Base-by-base conservation (phyloP, 2,329 filamentous ascomycete genomes). In the Aspergillus niger region DNA sequence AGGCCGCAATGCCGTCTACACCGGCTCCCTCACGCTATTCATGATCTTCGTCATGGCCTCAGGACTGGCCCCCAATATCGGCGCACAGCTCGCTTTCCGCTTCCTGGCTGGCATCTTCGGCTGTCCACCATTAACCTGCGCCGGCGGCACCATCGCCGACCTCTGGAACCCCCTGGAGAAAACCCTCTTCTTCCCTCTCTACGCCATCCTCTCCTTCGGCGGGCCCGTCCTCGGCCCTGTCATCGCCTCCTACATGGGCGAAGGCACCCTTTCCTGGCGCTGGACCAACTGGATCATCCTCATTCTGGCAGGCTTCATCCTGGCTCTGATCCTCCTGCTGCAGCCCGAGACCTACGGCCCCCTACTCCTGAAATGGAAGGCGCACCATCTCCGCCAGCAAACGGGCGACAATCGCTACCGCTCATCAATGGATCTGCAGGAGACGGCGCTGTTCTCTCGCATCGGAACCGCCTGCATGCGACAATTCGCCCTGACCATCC, bases 301-400 rank as follows among this genome's bases (percentile, higher is more conserved):
- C 10, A 75, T 80, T 24, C 70, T 74, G 6, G 74, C 76, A 5
- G 72, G 67, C 2, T 60, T 71, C 2, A 67, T 76, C 2, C 69
- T 80, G 17, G 30, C 71, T 22, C 17, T 76, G 22, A 71, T 79
- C 2, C 57, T 83, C 4, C 63, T 82, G 2, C 79, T 81, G 63
- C 76, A 81, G 24, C 82, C 81, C 1, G 82, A 85, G 67, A 84
- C 81, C 0, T 83, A 82, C 63, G 69, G 77, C 0, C 81, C 80
- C 0, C 67, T 79, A 3, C 69, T 81, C 3, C 64, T 81, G 11
- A 75, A 76, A 57, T 81, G 78, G 79, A 80, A 79, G 65, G 77
- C 77, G 2, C 65, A 68, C n/a, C 76, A 78, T 10, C 67, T 81
- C 1, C 75, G 79, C 3, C 65, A 65, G 2, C 53, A 73, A 5